Base-by-base conservation (phyloP, 768 basidiomycete species). In the Leccinellum albellum region DNA sequence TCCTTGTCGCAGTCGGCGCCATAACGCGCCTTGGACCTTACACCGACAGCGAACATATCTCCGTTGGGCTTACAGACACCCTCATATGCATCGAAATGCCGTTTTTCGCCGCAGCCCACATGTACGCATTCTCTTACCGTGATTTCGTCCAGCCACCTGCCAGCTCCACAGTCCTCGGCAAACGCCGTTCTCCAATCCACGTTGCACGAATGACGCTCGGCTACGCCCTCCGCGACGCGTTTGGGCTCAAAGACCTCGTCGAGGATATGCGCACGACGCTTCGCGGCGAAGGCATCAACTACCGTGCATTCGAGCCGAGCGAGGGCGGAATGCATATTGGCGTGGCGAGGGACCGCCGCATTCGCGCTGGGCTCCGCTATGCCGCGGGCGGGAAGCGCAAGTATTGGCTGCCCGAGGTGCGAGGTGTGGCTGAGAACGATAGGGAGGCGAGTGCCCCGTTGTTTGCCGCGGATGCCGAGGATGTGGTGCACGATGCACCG, bases 21-120 rank as follows among this genome's bases (percentile, higher is more conserved):
- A 91, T 98, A 69, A 85, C 77, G 33, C 80, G 79, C 50, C 82
- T 97, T 47, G 94, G 94, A 3, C 89, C 91, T 13, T 95, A 96
- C 74, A 90, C 86, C 8, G 90, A 94, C 70, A 77, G 78, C 28
- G 91, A 93, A 67, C 88, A 94, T 70, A 92, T 98, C 67, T 94
- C 94, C 1, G 79, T 96, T 23, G 91, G 91, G 6, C 81, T 96
- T 60, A 91, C 88, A 15, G 96, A 99, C 72, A 85, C 88, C 8
- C 79, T 98, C 56, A 92, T 98, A 65, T 97, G 94, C 74, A 75
- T 94, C 59, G 96, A 99, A 74, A 98, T 99, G 96, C 96, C 97
- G 0, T 74, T 98, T 57, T 98, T 98, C 68, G 96, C 97, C 2
- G 78, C 97, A 53, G 90, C 94, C 6, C 97, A 99, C 75, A 85